phyloP scores from a whole-genome alignment of 2,329 filamentous ascomycete species.

The Penicillium decumbens region DNA sequence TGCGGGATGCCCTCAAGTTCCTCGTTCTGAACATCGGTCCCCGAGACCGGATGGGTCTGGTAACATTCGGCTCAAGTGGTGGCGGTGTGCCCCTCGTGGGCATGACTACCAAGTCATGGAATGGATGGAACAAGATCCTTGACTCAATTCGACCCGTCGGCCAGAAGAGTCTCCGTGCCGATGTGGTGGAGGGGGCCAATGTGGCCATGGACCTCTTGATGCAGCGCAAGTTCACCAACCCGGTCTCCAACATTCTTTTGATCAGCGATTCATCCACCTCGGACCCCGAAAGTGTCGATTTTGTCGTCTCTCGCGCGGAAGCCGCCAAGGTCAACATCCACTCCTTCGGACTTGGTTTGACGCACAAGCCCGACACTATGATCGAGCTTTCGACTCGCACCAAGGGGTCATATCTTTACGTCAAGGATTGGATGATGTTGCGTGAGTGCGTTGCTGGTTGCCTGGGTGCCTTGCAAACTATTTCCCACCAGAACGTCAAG shows the following conservation, averaged over 20 bases:
- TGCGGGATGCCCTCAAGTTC: constrained; percentile 87
- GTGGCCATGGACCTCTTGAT: constrained; percentile 98
- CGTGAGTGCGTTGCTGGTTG: constrained; percentile 93
- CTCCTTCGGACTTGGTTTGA: constrained; percentile 92
- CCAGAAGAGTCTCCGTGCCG: constrained; percentile 91
- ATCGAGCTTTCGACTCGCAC: constrained; percentile 93
- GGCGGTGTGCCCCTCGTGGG: constrained; percentile 94
- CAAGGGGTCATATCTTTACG: constrained; percentile 95
- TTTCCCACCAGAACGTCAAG: constrained; percentile 98
- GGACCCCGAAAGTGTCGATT: constrained; percentile 92
- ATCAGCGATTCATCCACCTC: constrained; percentile 97
- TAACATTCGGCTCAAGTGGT: constrained; percentile 91
- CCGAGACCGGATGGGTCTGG: constrained; percentile 90
- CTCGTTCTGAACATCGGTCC: constrained; percentile 86
- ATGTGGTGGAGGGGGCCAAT: constrained; percentile 95
- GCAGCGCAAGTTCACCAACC: constrained; percentile 94
- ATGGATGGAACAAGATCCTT: constrained; percentile 81
- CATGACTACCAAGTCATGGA: constrained; percentile 95
- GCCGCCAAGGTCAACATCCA: constrained; percentile 96
- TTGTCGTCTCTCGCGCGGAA: constrained; percentile 93
- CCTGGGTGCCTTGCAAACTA: constrained; percentile 82
- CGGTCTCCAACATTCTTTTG: constrained; percentile 88
- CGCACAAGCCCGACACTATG: constrained; percentile 98
- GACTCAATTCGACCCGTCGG: constrained; percentile 86
- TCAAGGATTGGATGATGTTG: constrained; percentile 99